Conservation (phyloP, 352 stramenopile species). For the Phytophthora uliginosa region DNA sequence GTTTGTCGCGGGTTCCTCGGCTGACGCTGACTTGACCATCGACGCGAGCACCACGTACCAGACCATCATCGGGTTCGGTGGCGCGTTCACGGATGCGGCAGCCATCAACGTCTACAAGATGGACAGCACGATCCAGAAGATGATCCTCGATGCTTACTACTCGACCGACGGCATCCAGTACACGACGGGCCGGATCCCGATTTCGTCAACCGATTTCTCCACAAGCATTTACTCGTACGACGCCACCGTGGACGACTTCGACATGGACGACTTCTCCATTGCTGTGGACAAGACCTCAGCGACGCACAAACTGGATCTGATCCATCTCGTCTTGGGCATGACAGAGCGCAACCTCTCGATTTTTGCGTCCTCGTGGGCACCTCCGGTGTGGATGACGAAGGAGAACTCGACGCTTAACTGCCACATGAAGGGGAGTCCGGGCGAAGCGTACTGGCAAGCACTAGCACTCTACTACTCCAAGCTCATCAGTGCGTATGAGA, state of each 20-base stretch:
- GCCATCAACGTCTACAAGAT: constrained; percentile 81
- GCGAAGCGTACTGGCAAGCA: constrained; percentile 56
- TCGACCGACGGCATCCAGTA: constrained; percentile 70
- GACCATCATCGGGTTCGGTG: constrained; percentile 83
- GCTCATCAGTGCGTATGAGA: constrained; percentile 79
- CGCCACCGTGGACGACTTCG: constrained; percentile 41
- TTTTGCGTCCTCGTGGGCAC: constrained; percentile 81
- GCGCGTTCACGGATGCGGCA: constrained; percentile 84
- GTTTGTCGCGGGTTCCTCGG: constrained; percentile 22
- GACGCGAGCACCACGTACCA: constrained; percentile 55
- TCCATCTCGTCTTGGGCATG: constrained; percentile 44
- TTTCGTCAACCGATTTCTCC: constrained; percentile 86
- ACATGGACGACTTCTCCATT: constrained; percentile 76
- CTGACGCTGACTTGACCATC: constrained; percentile 45
- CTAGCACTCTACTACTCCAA: constrained; percentile 86
- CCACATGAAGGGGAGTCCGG: constrained; percentile 49
- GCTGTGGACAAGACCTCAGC: constrained; percentile 63
- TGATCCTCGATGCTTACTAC: constrained; percentile 78
- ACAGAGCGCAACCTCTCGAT: constrained; percentile 53
- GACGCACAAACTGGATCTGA: constrained; percentile 51
- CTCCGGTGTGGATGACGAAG: constrained; percentile 85
- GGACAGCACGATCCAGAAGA: constrained; percentile 52
- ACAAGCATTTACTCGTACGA: constrained; percentile 61
- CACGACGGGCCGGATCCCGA: constrained; percentile 76
- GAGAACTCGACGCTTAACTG: constrained; percentile 61